Evolutionary conservation across 2,329 filamentous ascomycete species (phyloP), one percentile per base, ranked within the genome.

Genomic region (Exophiala oligosperma): DNA sequence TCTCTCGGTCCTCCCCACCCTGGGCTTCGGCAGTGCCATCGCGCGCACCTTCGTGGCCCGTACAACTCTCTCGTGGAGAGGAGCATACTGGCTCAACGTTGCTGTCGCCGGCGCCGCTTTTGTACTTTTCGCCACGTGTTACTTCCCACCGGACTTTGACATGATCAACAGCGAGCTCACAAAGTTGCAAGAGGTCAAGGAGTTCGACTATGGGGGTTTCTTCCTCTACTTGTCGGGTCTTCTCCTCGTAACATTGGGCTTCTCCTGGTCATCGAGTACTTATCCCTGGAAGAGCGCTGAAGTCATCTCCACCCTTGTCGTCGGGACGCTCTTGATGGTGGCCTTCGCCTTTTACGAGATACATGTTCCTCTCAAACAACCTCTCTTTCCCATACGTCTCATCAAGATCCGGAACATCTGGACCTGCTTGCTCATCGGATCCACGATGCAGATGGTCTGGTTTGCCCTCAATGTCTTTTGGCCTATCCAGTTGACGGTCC

Each of bases 61-160:
- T 49, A 80, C 78, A 0, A 66, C 60, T 2, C 64, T 72, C 4
- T 68, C 71, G 21, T 83, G 80, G 79, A 71, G 80, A 47, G 80
- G 78, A 75, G 74, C 69, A 49, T 83, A 79, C 65, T 81, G 78
- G 63, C 64, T 82, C 3, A 77, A 76, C 55, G 76, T 78, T 61
- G 77, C 79, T 49, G 70, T 78, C 56, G 74, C 71, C 35, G 72
- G 70, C 26, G 58, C 77, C n/a, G 70, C 75, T 5, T 64, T 77
- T 1, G 65, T 72, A 2, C 70, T 79, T 9, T 80, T 76, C 60
- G 69, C 69, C 48, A 71, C 77, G 62, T 75, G 77, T 53, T 82
- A 81, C 67, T 74, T 76, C 62, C 79, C 77, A 29, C 78, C 80
- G 0, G 74, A 73, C 9, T 81, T 76, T 66, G 66, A 72, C 14